phyloP scores from a whole-genome alignment of 805 yeast species.

The Limtongia smithiae region DNA sequence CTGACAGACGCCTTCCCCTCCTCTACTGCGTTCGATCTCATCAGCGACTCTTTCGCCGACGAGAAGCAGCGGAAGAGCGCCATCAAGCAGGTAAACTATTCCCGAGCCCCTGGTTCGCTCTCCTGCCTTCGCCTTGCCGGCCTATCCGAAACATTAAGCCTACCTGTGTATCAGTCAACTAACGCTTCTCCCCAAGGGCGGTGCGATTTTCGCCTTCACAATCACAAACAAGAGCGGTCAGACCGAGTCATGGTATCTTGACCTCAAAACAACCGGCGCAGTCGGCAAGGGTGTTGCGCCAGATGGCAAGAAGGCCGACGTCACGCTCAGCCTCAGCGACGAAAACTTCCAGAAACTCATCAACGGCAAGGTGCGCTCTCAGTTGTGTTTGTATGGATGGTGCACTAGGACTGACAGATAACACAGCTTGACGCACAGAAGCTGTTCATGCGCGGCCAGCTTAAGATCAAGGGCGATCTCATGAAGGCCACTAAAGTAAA shows the following conservation, averaged over 20 bases:
- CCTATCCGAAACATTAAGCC: too few species aligned
- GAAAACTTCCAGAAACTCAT: slow-evolving; percentile 68
- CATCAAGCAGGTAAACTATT: slow-evolving; percentile 38
- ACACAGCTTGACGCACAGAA: slow-evolving; percentile 66
- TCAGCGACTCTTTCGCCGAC: slow-evolving; percentile 36
- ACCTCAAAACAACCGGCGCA: slow-evolving; percentile 58
- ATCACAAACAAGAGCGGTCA: slow-evolving; percentile 60
- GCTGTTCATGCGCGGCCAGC: slow-evolving; percentile 77
- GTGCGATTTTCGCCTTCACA: slow-evolving; percentile 62
- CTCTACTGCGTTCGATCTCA: slow-evolving; percentile 40
- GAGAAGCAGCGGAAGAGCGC: slow-evolving; percentile 36
- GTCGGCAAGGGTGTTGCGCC: slow-evolving; percentile 44
- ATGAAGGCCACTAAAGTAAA: slow-evolving; percentile 69
- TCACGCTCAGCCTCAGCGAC: slow-evolving; percentile 62
- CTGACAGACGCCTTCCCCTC: slow-evolving; percentile 37
- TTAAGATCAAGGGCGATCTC: slow-evolving; percentile 84
- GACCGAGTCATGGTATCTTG: slow-evolving; percentile 62
- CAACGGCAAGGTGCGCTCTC: slow-evolving; percentile 50
- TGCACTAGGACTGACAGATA: too few species aligned
- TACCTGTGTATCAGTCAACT: not conserved
- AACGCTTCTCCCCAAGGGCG: slow-evolving; percentile 40
- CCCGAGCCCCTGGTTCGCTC: too few species aligned
- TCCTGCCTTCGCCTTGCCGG: not conserved
- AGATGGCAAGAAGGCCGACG: slow-evolving; percentile 51
- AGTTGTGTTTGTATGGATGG: not conserved